A percentile compares a stretch with the other conserved stretches of the same genome.
phyloP scores from a whole-genome alignment of 495 filamentous ascomycete genomes.

The Neurospora sp. region DNA sequence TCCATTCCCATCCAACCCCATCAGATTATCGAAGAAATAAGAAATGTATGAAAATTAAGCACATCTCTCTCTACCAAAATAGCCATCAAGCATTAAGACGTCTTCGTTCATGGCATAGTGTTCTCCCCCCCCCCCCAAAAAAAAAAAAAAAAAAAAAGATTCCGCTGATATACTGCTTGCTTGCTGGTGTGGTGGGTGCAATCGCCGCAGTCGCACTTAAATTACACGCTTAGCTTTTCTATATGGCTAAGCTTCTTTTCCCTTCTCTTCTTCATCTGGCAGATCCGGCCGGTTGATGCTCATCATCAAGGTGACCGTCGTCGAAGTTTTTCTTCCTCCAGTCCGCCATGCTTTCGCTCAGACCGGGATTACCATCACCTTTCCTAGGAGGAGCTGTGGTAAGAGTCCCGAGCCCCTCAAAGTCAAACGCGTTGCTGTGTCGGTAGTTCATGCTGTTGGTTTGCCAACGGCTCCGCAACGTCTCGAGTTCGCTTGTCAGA shows the following conservation, averaged over 20 bases:
- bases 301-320: constrained; percentile 19
- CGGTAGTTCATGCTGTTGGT: constrained; percentile 90
- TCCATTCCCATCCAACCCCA: neutral
- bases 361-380: constrained; percentile 36
- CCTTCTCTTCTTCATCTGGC: neutral
- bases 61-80: neutral
- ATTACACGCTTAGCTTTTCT: neutral
- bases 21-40: neutral
- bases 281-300: neutral
- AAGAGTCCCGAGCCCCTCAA: constrained; percentile 46
- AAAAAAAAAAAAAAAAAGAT: neutral
- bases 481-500: constrained; percentile 82
- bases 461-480: constrained; percentile 85
- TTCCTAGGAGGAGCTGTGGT: constrained; percentile 15
- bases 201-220: neutral
- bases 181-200: neutral
- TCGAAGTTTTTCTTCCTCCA: constrained; percentile 63
- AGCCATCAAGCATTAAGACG: neutral
- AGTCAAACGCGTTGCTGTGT: constrained; percentile 75
- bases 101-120: neutral
- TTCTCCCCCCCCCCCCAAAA: too few relatives aligned
- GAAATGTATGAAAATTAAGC: neutral
- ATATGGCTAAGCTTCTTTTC: neutral
- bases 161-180: neutral
- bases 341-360: constrained; percentile 62